Evolutionary conservation across 192 early-diverging fungal genomes (phyloP).

Genomic region (Podila epigama): DNA sequence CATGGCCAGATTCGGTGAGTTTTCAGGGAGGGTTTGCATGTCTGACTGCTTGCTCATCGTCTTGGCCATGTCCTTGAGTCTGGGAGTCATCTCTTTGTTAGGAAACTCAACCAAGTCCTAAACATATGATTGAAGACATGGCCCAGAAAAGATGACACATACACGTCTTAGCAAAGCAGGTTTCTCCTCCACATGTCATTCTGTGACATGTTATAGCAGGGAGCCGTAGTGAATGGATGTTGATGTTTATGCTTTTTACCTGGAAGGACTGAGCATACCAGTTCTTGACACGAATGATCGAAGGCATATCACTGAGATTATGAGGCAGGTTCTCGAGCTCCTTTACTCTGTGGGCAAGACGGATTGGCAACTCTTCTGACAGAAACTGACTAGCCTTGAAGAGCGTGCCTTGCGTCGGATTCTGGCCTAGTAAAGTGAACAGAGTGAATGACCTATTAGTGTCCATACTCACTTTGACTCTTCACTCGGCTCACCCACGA

Average conservation of each 20-base stretch:
- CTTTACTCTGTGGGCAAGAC: conserved; percentile 92
- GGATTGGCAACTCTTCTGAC: conserved; percentile 92
- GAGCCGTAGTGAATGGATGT: not conserved
- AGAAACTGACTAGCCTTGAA: conserved; percentile 81
- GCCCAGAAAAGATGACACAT: conserved; percentile 4
- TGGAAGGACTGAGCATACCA: conserved; percentile 96
- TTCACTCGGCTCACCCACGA: not conserved
- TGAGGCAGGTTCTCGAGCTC: conserved; percentile 93
- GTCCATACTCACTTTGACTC: too few species aligned
- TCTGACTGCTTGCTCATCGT: conserved; percentile 32
- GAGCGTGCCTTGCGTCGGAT: conserved; percentile 75
- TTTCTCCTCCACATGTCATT: too few species aligned
- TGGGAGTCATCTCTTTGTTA: conserved; percentile 44
- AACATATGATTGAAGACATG: conserved; percentile 1
- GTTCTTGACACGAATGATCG: conserved; percentile 88
- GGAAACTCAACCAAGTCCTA: conserved; percentile 70
- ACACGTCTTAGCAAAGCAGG: not conserved
- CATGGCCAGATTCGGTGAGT: conserved; percentile 56
- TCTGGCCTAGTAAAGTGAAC: conserved; percentile 57
- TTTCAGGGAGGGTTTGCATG: conserved; percentile 49
- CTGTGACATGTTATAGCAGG: too few species aligned
- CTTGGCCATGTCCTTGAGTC: conserved; percentile 41
- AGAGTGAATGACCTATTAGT: not conserved
- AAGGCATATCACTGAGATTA: conserved; percentile 87
- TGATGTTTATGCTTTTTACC: conserved; percentile 32